Percentiles rank a stretch among this genome's conserved stretches.
Evolutionary conservation across 2,329 filamentous ascomycete genomes (phyloP).

Genomic region (Fusarium chaquense): DNA sequence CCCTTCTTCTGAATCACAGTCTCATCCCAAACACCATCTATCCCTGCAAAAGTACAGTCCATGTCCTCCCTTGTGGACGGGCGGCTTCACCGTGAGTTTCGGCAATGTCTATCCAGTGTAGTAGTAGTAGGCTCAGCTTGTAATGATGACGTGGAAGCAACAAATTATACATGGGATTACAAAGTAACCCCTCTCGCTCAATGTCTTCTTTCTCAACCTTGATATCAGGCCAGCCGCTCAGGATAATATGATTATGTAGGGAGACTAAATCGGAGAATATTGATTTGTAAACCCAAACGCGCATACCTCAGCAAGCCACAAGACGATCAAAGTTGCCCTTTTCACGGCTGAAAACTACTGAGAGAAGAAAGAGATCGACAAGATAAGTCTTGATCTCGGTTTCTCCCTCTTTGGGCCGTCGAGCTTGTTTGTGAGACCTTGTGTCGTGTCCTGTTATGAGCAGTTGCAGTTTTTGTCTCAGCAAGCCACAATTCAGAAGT

Average conservation of each 20-base stretch:
- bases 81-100: not conserved
- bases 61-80: conserved; percentile 1
- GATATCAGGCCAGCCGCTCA: not conserved
- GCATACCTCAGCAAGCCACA: conserved; percentile 36
- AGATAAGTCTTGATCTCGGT: not conserved
- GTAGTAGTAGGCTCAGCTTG: not conserved
- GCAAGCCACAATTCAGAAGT: conserved; percentile 18
- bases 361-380: conserved; percentile 5
- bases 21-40: not conserved
- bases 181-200: not conserved
- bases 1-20: not conserved
- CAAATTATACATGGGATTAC: conserved; percentile 3
- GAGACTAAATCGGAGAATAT: conserved; percentile 12
- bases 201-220: not conserved
- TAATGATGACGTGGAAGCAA: not conserved
- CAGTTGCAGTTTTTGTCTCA: conserved; percentile 13
- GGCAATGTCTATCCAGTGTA: conserved; percentile 7
- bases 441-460: conserved; percentile 4
- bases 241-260: not conserved
- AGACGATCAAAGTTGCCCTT: not conserved
- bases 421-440: conserved; percentile 7
- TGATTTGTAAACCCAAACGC: conserved; percentile 6
- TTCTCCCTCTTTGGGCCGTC: not conserved
- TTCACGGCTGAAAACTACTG: not conserved
- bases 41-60: not conserved